These are phyloP conservation scores for Zygoascus meyerae DNA, from an alignment of 1,139 yeast genomes.

Conservation along the genomic window DNA sequence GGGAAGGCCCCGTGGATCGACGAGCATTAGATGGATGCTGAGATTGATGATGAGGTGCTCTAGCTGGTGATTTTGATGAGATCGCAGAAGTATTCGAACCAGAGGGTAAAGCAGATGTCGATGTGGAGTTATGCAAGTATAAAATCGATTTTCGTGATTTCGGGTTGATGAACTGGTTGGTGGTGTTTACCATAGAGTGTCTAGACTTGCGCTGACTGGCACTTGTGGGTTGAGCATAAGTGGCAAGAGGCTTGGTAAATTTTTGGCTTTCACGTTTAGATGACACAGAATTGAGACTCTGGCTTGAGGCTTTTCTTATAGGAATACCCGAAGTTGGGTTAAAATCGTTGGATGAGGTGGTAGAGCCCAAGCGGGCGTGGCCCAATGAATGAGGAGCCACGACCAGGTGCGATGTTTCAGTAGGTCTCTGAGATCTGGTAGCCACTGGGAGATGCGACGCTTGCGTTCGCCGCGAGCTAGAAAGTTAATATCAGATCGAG, in stretches of 20 bases:
- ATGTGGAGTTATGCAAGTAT: conserved; percentile 2
- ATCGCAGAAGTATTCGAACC: neutral
- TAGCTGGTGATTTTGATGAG: neutral
- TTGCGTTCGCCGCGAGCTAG: too few species aligned
- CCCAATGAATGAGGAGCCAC: too few species aligned
- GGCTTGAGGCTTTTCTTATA: conserved; percentile 1
- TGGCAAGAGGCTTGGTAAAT: neutral
- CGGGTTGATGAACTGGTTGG: conserved; percentile 16
- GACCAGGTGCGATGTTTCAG: too few species aligned
- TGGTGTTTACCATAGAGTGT: neutral
- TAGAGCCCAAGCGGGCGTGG: too few species aligned
- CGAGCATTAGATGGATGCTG: too few species aligned
- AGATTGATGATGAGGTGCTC: neutral
- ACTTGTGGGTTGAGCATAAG: conserved; percentile 3
- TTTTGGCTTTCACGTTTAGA: neutral
- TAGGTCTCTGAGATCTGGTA: too few species aligned
- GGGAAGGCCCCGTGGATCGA: too few species aligned
- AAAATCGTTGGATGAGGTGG: neutral
- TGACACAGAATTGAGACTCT: neutral
- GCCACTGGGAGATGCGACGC: too few species aligned
- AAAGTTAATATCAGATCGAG: too few species aligned
- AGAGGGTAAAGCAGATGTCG: neutral
- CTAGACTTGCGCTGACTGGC: conserved; percentile 5
- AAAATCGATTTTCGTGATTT: conserved; percentile 14
- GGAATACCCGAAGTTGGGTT: neutral